Base-by-base conservation (phyloP, 257 asterid species). In the Datura wrightii region DNA sequence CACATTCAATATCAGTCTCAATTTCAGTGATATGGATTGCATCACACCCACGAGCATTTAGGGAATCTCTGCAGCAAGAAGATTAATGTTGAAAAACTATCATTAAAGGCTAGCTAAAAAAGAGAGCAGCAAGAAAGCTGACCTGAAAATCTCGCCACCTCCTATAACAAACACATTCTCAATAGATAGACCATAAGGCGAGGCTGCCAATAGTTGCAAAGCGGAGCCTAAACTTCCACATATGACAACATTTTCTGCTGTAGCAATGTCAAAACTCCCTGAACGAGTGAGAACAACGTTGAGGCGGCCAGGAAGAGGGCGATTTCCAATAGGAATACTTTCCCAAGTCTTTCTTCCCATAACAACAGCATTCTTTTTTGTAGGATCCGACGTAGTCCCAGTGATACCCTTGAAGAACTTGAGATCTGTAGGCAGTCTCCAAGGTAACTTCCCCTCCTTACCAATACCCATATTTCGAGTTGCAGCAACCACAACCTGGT, bases 271-370 rank as follows among this genome's bases (percentile, higher is more conserved):
- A 74, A 87, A 86, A 82, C 89, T 89, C 83, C 92, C 97, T 18
- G 98, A 92, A 79, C 94, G 97, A 53, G 96, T 92, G 81, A 97
- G 91, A 83, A 97, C 96, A 34, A 97, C 95, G 86, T 97, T 97
- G 85, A 97, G 98, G 74, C 99, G 94, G 79, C 97, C 97, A 60
- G 97, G 96, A 83, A 94, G 92, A 52, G 99, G 99, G 69, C 92
- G 97, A 80, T 90, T 88, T 53, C 90, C 91, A 18, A 88, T 50
- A 18, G 99, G 99, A 86, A 97, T 97, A 89, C 98, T 94, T 88
- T 97, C 99, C 99, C 99, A 97, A 19, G 98, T 95, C 91, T 93
- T 97, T 88, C 98, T 92, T 65, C 99, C 98, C 99, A 97, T 97
- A 85, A 95, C 86, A 62, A 97, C 96, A 44, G 98, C 99, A 91